Base-by-base conservation (phyloP, 805 yeast species). In the Starmerella roubikii region DNA sequence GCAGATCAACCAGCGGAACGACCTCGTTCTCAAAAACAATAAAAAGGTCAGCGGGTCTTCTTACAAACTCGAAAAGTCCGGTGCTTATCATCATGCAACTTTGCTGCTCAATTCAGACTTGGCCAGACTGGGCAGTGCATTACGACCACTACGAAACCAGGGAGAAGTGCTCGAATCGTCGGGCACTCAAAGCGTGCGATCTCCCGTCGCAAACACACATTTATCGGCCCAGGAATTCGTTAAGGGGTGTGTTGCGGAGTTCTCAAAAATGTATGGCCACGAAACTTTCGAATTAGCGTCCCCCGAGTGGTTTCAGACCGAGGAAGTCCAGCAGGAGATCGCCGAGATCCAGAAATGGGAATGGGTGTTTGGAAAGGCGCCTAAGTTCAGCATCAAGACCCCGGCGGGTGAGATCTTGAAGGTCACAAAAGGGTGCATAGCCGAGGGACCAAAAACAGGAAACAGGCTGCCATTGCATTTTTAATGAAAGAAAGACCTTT, bases 71-170 rank as follows among this genome's bases (percentile, higher is more conserved):
- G 76, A 93, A 4, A 68, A 70, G 35, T 86, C 91, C 0, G 74
- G 74, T 49, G 75, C 94, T 6, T 78, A 86, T 48, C 98, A 91
- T 55, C 99, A 91, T 61, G 98, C 96, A 0, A 91, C 99, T 0
- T 82, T 91, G 94, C 64, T 91, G 7, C 62, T 91, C 19, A 61
- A 71, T 39, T 75, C 93, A 30, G 65, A 75, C 28, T 59, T 91
- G 20, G 65, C 65, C n/a, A 58, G 66, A 1, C 63, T 91, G 41
- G 64, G 75, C 1, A 64, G 71, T n/a, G 55, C 83, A 12, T 62
- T 91, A 42, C 67, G 68, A 26, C 68, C 65, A 31, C 57, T 60
- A 10, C 48, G 57, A 3, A 47, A 61, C 21, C 39, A 39, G 32
- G 48, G 48, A 25, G 74, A 72, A 0, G 42, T 48, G 1, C 64